Percentiles rank a stretch among this genome's conserved stretches.
phyloP scores from a whole-genome alignment of 306 rosid genomes.

The Cucumis hystrix region DNA sequence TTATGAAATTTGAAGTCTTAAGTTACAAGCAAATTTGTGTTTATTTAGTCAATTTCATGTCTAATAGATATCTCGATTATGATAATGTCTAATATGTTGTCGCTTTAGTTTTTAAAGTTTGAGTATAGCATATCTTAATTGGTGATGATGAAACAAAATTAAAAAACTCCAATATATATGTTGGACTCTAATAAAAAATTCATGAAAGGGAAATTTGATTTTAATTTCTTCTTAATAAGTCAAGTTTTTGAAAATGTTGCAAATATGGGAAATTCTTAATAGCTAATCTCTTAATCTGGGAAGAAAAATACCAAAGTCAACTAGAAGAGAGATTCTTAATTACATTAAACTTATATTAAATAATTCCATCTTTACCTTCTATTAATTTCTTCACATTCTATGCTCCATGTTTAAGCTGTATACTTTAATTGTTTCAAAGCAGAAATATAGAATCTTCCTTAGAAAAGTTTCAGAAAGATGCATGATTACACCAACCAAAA shows the following conservation, averaged over 20 bases:
- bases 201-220: not conserved
- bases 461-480: slow-evolving; percentile 8
- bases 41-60: too few species aligned
- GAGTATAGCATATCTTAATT: too few species aligned
- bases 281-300: not conserved
- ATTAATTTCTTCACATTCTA: not conserved
- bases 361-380: not conserved
- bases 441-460: slow-evolving; percentile 5
- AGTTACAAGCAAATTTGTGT: too few species aligned
- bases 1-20: too few species aligned
- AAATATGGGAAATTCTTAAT: not conserved
- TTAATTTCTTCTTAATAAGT: not conserved
- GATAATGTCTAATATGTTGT: too few species aligned
- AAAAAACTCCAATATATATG: too few species aligned
- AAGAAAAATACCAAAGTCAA: not conserved
- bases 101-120: too few species aligned
- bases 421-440: not conserved
- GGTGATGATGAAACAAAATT: too few species aligned
- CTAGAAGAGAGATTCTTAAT: not conserved
- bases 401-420: not conserved
- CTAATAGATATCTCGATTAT: too few species aligned
- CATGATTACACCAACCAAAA: not conserved
- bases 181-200: not conserved
- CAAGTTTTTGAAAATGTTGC: not conserved
- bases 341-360: not conserved